Evolutionary conservation across 164 flowering plant genomes (phyloP), one percentile per base, ranked within the genome.

Genomic region (Aristolochia fimbriata): DNA sequence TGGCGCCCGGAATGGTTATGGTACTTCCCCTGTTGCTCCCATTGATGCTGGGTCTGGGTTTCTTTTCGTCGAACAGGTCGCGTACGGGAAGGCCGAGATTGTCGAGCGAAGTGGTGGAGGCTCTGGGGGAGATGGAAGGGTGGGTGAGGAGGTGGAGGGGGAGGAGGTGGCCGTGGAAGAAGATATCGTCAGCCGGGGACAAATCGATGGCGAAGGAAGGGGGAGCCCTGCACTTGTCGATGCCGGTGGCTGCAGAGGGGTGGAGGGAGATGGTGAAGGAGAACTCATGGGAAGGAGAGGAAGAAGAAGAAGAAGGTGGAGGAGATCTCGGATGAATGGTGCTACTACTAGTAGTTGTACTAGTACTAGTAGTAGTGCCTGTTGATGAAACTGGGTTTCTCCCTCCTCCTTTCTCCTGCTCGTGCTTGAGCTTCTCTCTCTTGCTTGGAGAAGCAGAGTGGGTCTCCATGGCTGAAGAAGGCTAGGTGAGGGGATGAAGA

Each of bases 91-190:
- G 80, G 25, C 77, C 78, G 47, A 84, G 79, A 63, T 74, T 80
- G 67, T 87, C 91, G 15, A 74, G 8, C 45, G 96, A 88, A 59
- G 74, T 77, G 43, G 83, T 78, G 49, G 96, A 86, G 47, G 91
- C 70, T 56, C 89, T 88, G 31, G 96, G 85, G 15, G 95, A 80
- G 55, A 66, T 67, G 51, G 85, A 85, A 43, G 78, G 75, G 69
- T 84, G 87, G 45, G 93, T 77, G 57, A 87, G 85, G 65, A 82
- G 79, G 57, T 78, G 95, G 47, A 92, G 96, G 53, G 96, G 98
- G 11, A 92, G 89, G 24, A 92, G 66, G 68, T 89, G 98, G 58
- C 98, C 96, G 49, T 87, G 92, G 78, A 84, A 92, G 91, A 92
- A 89, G 54, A 92, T 87, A 47, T 89, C 90, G 55, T 84, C 98